Base-by-base conservation (phyloP, 768 basidiomycete genomes). In the Fistulinella prunicolor region DNA sequence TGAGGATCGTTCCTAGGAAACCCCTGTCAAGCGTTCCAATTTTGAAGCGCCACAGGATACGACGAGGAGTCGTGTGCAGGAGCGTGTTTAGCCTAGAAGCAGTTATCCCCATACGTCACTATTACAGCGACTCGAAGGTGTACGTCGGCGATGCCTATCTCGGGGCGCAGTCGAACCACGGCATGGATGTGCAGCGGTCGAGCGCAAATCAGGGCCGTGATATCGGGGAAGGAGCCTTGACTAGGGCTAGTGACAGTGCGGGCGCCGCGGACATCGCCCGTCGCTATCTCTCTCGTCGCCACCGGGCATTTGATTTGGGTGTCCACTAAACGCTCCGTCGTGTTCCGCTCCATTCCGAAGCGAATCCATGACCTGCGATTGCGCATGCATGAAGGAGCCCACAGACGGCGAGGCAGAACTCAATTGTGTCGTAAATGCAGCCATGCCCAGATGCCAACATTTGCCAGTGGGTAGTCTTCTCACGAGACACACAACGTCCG, bases 261-360 rank as follows among this genome's bases (percentile, higher is more conserved):
- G 23, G 57, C 22, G 29, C 59, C 56, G 55, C 59, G 59, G 58
- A 46, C 42, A n/a, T n/a, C n/a, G n/a, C n/a, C n/a, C n/a, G n/a
- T n/a, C n/a, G n/a, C n/a, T n/a, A n/a, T n/a, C n/a, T n/a, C n/a
- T n/a, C n/a, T n/a, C n/a, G n/a, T n/a, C n/a, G n/a, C n/a, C n/a
- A n/a, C n/a, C n/a, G n/a, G n/a, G n/a, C n/a, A n/a, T n/a, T n/a
- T n/a, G n/a, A n/a, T n/a, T n/a, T n/a, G n/a, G n/a, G n/a, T n/a
- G n/a, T n/a, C n/a, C n/a, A n/a, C n/a, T n/a, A n/a, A n/a, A n/a
- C n/a, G n/a, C n/a, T n/a, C n/a, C n/a, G n/a, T n/a, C n/a, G n/a
- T n/a, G n/a, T n/a, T n/a, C n/a, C n/a, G n/a, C n/a, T n/a, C n/a
- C n/a, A n/a, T n/a, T n/a, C n/a, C n/a, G n/a, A n/a, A n/a, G 56